Evolutionary conservation across 331 rosid species (phyloP), one percentile per base, ranked within the genome.

Genomic region (Ulmus americana): DNA sequence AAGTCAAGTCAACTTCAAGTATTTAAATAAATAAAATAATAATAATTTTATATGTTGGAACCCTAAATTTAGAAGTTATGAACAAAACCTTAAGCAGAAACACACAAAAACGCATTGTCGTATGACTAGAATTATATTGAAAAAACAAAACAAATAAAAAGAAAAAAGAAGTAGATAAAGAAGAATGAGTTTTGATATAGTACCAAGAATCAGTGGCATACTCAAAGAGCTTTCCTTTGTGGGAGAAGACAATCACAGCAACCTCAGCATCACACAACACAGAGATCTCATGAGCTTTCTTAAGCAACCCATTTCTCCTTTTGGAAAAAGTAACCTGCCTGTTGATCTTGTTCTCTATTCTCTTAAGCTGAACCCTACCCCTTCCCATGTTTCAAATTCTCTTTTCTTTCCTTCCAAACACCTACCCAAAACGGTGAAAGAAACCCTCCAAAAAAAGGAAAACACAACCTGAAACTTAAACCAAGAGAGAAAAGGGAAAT

Each of bases 191-290:
- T 44, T 13, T n/a, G 55, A 38, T 8, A 3, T 20, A 35, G 18
- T 70, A 90, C 97, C 97, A 76, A 51, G 95, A 85, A 73, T 90
- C 90, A 28, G 97, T 78, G 61, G 95, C 81, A 72, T 90, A 90
- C 60, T 90, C 90, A 69, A 76, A 85, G 83, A 87, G 87, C 76
- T 90, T 90, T 65, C 92, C 97, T 67, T 81, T 87, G 81, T 81
- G 75, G 16, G 91, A 87, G 80, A 90, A 90, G 75, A 90, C 81
- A 78, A 90, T 80, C 82, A 87, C 70, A 80, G 83, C 95, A 15
- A 90, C 97, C 65, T 90, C 95, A 80, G 97, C 97, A 76, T 90
- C 97, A 28, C 97, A 90, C 7, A 90, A 82, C 41, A 90, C 97
- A 65, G 97, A 90, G 86, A 90, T 85, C 81, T 90, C 97, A 67